Conservation (phyloP, 163 green algal species). For the Chlorella variabilis region DNA sequence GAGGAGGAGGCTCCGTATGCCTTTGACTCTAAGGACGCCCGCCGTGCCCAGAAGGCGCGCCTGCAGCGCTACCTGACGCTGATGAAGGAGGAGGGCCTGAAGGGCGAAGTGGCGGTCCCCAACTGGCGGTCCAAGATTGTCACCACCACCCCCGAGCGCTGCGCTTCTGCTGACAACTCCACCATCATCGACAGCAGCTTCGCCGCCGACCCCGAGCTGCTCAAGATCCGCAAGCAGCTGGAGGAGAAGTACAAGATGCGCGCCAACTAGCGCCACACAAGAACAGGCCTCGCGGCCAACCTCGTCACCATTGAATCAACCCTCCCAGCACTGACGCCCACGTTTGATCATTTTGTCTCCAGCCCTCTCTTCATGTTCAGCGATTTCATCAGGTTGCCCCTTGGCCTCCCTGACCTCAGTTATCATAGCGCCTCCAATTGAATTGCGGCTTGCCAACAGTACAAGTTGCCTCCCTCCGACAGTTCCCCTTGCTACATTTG, state of each 20-base stretch:
- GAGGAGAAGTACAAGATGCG: constrained; percentile 26
- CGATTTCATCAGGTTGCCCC: too few species aligned
- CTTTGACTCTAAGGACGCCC: constrained; percentile 36
- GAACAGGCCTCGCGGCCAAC: too few species aligned
- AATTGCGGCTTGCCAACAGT: too few species aligned
- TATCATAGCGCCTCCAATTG: too few species aligned
- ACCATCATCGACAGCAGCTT: constrained; percentile 40
- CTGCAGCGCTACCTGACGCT: constrained; percentile 38
- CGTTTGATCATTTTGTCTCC: too few species aligned
- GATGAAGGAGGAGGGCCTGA: constrained; percentile 41
- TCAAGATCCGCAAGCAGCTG: not conserved
- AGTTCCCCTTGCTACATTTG: too few species aligned
- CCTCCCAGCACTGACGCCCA: too few species aligned
- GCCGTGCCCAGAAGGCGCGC: not conserved
- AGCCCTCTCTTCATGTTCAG: too few species aligned
- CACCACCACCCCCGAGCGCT: constrained; percentile 14
- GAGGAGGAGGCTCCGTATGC: constrained; percentile 50
- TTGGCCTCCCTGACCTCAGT: too few species aligned
- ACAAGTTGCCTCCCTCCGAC: too few species aligned
- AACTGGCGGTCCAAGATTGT: constrained; percentile 24
- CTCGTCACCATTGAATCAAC: too few species aligned
- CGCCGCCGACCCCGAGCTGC: not conserved
- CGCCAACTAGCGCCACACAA: constrained; percentile 1
- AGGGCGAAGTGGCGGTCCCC: constrained; percentile 2
- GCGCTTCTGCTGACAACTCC: constrained; percentile 39